Conservation (phyloP, 495 filamentous ascomycete species). For the Amphirosellinia nigrospora region DNA sequence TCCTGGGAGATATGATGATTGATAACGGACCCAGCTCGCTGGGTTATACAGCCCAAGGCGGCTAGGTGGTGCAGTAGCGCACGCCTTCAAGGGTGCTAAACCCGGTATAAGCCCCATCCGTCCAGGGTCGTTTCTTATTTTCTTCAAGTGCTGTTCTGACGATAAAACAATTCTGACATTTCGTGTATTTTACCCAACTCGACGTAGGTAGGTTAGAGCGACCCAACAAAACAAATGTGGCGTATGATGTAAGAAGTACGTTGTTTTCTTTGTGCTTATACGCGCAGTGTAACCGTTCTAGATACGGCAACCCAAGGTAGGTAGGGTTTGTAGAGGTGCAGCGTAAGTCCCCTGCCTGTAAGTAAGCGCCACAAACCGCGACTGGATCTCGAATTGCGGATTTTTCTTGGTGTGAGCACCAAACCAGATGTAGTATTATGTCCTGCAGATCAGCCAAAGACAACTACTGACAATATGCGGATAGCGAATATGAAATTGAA, state of each 20-base stretch:
- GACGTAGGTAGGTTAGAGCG: background rate
- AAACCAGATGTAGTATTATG: background rate
- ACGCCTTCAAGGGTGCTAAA: background rate
- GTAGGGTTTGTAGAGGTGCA: background rate
- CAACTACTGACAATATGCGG: background rate
- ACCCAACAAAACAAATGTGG: background rate
- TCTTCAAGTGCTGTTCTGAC: background rate
- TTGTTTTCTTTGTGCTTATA: background rate
- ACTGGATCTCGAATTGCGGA: conserved; percentile 13
- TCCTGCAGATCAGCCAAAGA: conserved; percentile 14
- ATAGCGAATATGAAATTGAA: conserved; percentile 3
- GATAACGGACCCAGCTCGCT: conserved; percentile 14
- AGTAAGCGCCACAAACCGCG: conserved; percentile 13
- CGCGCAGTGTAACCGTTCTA: background rate
- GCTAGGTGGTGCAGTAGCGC: conserved; percentile 17
- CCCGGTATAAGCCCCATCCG: background rate
- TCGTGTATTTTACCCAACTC: background rate
- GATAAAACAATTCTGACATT: background rate
- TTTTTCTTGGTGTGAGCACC: conserved; percentile 11
- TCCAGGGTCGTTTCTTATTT: conserved; percentile 6
- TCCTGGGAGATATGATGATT: background rate
- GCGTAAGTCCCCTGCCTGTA: background rate
- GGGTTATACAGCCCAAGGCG: conserved; percentile 1
- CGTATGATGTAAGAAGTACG: background rate
- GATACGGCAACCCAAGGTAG: background rate